These are phyloP conservation scores for Ustilago tritici DNA, from an alignment of 1,284 basidiomycete genomes.

Conservation along the genomic window DNA sequence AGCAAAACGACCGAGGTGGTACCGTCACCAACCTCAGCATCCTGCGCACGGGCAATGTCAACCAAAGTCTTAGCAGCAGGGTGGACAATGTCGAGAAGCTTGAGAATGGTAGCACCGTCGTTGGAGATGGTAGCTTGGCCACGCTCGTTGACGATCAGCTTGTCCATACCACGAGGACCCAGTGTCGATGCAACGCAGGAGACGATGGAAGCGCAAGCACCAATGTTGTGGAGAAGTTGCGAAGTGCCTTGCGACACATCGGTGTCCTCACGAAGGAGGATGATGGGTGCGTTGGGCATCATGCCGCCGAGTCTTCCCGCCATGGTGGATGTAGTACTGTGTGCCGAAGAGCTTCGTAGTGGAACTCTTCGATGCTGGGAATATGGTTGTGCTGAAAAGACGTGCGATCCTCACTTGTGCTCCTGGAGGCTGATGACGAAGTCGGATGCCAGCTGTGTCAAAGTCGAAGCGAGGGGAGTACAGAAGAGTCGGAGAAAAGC, in stretches of 20 bases:
- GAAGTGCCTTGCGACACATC: slow-evolving; percentile 95
- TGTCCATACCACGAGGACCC: slow-evolving; percentile 99
- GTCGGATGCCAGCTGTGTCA: not conserved
- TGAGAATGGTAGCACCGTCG: slow-evolving; percentile 97
- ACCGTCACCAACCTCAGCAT: slow-evolving; percentile 97
- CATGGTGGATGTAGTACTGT: slow-evolving; percentile 19
- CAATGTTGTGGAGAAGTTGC: slow-evolving; percentile 95
- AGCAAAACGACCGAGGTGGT: slow-evolving; percentile 95
- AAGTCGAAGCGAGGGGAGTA: not conserved
- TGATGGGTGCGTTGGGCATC: slow-evolving; percentile 64
- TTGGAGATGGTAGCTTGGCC: slow-evolving; percentile 96
- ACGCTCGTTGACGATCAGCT: slow-evolving; percentile 78
- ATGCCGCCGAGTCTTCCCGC: slow-evolving; percentile 57
- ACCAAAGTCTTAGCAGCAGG: slow-evolving; percentile 95
- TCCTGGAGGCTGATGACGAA: not conserved
- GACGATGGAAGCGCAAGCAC: slow-evolving; percentile 66
- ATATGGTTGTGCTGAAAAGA: not conserved
- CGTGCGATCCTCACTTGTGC: not conserved
- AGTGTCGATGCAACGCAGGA: slow-evolving; percentile 81
- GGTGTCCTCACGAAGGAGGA: slow-evolving; percentile 78
- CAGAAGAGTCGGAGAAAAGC: not conserved
- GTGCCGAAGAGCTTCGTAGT: not conserved
- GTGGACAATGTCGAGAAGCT: slow-evolving; percentile 96
- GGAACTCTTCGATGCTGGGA: slow-evolving; percentile 6
- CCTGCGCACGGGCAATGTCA: slow-evolving; percentile 96